Evolutionary conservation across 352 stramenopile species (phyloP).

Genomic region (Globisporangium okanoganense): DNA sequence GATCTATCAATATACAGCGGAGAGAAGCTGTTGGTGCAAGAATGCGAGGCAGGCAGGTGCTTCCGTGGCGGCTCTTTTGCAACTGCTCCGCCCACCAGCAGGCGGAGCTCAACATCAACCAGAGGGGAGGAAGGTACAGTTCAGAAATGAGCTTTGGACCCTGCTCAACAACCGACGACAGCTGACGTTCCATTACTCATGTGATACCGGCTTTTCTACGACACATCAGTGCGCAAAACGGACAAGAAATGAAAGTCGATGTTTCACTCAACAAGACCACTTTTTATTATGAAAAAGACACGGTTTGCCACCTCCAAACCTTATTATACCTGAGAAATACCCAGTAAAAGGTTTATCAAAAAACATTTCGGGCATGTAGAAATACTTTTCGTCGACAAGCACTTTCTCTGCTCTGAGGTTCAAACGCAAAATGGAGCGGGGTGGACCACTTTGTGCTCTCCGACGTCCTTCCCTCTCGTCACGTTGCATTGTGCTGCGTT

Average conservation of each 20-base stretch:
- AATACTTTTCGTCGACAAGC: too few species aligned
- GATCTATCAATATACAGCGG: not conserved
- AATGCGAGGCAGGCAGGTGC: not conserved
- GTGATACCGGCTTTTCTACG: not conserved
- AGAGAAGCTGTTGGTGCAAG: conserved; percentile 1
- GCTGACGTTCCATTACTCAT: not conserved
- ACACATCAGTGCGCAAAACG: conserved; percentile 2
- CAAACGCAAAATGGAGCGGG: not conserved
- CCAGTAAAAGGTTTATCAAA: too few species aligned
- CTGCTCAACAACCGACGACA: conserved; percentile 2
- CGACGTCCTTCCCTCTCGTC: not conserved
- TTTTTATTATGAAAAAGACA: not conserved
- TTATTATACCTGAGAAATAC: too few species aligned
- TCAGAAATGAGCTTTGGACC: too few species aligned
- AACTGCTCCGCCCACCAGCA: not conserved
- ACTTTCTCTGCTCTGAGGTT: not conserved
- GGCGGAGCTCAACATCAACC: not conserved
- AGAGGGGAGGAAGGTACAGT: not conserved
- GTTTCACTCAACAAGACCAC: not conserved
- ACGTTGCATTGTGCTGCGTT: not conserved
- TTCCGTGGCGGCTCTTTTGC: conserved; percentile 11
- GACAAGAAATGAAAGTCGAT: not conserved
- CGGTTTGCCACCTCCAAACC: not conserved
- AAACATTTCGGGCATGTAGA: too few species aligned
- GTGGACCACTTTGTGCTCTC: not conserved